Evolutionary conservation across 208 protist genomes (phyloP).

Genomic region (Trypanosoma boissoni): DNA sequence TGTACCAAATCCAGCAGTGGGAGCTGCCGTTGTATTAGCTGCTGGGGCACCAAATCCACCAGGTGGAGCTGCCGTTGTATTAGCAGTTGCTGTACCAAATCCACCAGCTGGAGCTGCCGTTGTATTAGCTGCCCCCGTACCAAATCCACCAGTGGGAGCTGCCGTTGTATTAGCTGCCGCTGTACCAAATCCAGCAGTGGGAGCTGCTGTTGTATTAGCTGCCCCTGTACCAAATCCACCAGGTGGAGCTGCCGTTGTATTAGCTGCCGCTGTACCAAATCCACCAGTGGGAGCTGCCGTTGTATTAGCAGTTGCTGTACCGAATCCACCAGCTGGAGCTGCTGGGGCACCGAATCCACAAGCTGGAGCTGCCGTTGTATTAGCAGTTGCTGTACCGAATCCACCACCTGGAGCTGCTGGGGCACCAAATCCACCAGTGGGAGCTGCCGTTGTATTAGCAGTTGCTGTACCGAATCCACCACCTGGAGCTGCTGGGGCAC

Average conservation of each 20-base stretch:
- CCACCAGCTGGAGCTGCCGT: no score
- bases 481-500: conserved; percentile 10
- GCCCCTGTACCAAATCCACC: conserved; percentile 11
- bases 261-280: conserved; percentile 16
- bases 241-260: conserved; percentile 10
- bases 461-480: conserved; percentile 3
- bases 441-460: conserved; percentile 13
- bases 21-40: neutral
- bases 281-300: conserved; percentile 19
- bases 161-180: conserved; percentile 6
- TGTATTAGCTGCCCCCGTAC: no score
- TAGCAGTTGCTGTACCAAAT: no score
- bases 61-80: neutral
- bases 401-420: conserved; percentile 22
- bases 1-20: conserved; percentile 24
- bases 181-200: conserved; percentile 15
- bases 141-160: conserved; percentile 23
- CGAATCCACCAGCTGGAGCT: conserved; percentile 3
- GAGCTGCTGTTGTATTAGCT: neutral
- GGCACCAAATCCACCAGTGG: conserved; percentile 16
- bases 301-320: conserved; percentile 4
- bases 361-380: conserved; percentile 9
- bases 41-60: neutral
- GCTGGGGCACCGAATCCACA: conserved; percentile 25
- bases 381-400: conserved; percentile 9